Evolutionary conservation across 1,284 basidiomycete species (phyloP).

Genomic region (Nidula niveotomentosa): DNA sequence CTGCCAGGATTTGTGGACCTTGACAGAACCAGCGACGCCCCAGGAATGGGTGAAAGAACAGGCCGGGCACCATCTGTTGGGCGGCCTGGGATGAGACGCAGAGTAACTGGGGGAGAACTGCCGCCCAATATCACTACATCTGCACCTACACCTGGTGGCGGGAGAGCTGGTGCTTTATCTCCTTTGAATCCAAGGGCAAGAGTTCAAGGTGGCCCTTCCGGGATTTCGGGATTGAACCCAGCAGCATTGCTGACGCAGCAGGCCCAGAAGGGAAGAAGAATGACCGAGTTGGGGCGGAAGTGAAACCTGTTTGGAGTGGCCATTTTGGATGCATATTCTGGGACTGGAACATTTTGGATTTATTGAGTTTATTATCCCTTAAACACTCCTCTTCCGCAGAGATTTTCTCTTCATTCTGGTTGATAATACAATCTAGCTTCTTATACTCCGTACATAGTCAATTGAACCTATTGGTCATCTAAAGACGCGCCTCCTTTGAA

Average conservation of each 20-base stretch:
- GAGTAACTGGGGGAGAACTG: constrained; percentile 50
- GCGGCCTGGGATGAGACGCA: constrained; percentile 52
- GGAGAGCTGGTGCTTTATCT: constrained; percentile 50
- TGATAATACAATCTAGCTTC: too few relatives aligned
- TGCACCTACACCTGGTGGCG: constrained; percentile 19
- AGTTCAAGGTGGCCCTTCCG: constrained; percentile 14
- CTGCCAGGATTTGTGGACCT: constrained; percentile 43
- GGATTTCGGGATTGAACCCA: constrained; percentile 17
- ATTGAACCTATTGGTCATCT: background rate
- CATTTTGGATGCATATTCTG: too few relatives aligned
- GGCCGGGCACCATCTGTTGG: constrained; percentile 17
- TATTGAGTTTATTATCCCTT: too few relatives aligned
- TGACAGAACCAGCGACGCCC: constrained; percentile 32
- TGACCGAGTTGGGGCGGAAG: constrained; percentile 46
- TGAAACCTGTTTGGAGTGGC: background rate
- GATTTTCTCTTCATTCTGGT: too few relatives aligned
- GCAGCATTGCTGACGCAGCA: constrained; percentile 36
- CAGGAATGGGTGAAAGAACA: constrained; percentile 12
- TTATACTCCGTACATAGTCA: background rate
- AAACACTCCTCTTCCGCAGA: too few relatives aligned
- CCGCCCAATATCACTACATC: constrained; percentile 13
- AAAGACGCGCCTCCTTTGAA: constrained; percentile 1
- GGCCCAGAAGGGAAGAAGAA: constrained; percentile 46
- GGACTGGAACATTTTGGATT: too few relatives aligned
- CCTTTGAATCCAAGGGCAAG: constrained; percentile 73